A percentile compares a stretch with the other conserved stretches of the same genome.
Conservation (phyloP, 805 yeast species). For the Saturnispora serradocipensis region DNA sequence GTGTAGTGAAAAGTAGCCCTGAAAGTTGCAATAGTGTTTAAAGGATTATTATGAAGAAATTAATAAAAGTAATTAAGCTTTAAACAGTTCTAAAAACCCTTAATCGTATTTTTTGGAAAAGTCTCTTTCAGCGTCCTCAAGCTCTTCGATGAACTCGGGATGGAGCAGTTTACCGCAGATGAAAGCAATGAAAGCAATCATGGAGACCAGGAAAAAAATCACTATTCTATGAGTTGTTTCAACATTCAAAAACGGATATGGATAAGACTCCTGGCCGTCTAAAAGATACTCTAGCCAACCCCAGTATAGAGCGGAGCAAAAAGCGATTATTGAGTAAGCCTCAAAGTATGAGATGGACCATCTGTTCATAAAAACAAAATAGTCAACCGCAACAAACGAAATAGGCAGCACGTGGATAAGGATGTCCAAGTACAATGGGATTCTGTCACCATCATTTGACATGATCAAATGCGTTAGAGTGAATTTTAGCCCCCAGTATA, state of each 20-base stretch:
- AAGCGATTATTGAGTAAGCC: slow-evolving; percentile 33
- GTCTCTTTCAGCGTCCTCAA: slow-evolving; percentile 9
- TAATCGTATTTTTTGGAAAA: not conserved
- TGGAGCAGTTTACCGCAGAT: slow-evolving; percentile 17
- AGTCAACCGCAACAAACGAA: slow-evolving; percentile 43
- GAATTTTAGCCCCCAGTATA: slow-evolving; percentile 63
- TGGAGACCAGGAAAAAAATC: slow-evolving; percentile 40
- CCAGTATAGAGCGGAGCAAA: slow-evolving; percentile 45
- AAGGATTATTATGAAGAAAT: too few relatives aligned
- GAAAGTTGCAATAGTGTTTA: not conserved
- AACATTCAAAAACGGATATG: slow-evolving; percentile 61
- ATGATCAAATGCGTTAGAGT: slow-evolving; percentile 43
- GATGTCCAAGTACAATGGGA: slow-evolving; percentile 46
- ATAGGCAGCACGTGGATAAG: slow-evolving; percentile 55
- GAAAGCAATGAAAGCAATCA: slow-evolving; percentile 28
- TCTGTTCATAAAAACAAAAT: slow-evolving; percentile 40
- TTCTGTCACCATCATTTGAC: slow-evolving; percentile 22
- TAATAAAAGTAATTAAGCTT: not conserved
- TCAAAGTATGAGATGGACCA: slow-evolving; percentile 29
- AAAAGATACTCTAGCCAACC: slow-evolving; percentile 39
- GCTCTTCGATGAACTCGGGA: slow-evolving; percentile 10
- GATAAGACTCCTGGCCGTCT: slow-evolving; percentile 40
- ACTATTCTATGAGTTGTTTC: slow-evolving; percentile 33
- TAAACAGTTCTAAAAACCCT: not conserved
- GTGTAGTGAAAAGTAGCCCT: not conserved